A percentile compares a stretch with the other conserved stretches of the same genome.
These are phyloP conservation scores for Ophiostoma populinum DNA, from an alignment of 2,329 filamentous ascomycete species.

Conservation along the genomic window DNA sequence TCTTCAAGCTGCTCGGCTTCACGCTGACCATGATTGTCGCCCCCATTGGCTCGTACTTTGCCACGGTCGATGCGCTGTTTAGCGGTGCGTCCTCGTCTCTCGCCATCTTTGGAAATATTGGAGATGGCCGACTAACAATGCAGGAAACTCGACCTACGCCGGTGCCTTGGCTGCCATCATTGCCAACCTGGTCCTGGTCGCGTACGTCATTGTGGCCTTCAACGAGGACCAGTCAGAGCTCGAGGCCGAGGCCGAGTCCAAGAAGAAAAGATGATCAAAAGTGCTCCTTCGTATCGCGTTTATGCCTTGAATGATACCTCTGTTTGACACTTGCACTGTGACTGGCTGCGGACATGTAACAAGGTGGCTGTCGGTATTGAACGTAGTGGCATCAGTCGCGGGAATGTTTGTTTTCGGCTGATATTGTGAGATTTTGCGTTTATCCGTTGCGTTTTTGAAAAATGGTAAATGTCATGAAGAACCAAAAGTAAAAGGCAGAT, in stretches of 20 bases:
- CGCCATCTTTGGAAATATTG: too few relatives aligned
- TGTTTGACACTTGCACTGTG: neutral
- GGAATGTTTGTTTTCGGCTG: too few relatives aligned
- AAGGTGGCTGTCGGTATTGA: too few relatives aligned
- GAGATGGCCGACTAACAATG: too few relatives aligned
- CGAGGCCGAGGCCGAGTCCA: constrained; percentile 22
- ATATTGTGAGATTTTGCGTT: too few relatives aligned
- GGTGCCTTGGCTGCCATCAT: constrained; percentile 73
- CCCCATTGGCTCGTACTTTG: constrained; percentile 80
- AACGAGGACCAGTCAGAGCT: constrained; percentile 53
- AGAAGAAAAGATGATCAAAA: constrained; percentile 27
- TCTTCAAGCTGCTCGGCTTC: constrained; percentile 78
- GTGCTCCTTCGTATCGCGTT: too few relatives aligned
- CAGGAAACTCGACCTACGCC: constrained; percentile 78
- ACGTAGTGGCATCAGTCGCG: too few relatives aligned
- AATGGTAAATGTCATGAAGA: neutral
- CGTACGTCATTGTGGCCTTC: constrained; percentile 86
- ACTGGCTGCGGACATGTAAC: too few relatives aligned
- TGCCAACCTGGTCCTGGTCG: constrained; percentile 78
- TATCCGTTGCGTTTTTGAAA: too few relatives aligned
- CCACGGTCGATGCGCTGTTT: constrained; percentile 61
- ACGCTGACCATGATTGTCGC: constrained; percentile 79
- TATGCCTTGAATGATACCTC: too few relatives aligned
- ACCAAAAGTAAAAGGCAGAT: neutral
- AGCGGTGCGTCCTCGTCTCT: constrained; percentile 48